Evolutionary conservation across 1,284 basidiomycete genomes (phyloP).

Genomic region (Trichosporon sp.): DNA sequence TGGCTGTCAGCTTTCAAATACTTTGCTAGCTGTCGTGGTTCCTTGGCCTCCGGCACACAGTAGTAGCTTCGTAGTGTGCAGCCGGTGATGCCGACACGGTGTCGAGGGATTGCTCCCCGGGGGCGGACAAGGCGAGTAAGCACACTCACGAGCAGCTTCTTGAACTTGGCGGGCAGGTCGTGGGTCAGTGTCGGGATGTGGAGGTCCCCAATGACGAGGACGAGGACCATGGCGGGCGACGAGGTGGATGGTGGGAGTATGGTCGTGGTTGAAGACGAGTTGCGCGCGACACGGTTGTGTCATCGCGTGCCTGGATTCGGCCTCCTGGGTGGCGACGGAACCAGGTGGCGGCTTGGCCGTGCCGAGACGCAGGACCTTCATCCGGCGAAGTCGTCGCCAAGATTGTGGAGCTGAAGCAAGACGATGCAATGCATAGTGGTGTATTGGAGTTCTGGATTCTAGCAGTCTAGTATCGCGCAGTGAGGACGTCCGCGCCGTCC

Average conservation of each 20-base stretch:
- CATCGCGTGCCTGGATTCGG: constrained; percentile 1
- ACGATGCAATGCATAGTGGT: not conserved
- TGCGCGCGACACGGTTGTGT: constrained; percentile 2
- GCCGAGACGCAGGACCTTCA: too few relatives aligned
- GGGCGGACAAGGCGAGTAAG: too few relatives aligned
- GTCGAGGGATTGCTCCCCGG: too few relatives aligned
- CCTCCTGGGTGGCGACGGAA: not conserved
- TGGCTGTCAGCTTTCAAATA: constrained; percentile 19
- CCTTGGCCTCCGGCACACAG: too few relatives aligned
- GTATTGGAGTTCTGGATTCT: not conserved
- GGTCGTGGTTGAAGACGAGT: not conserved
- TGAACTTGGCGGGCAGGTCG: constrained; percentile 92
- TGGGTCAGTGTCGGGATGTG: constrained; percentile 83
- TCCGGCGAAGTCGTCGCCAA: not conserved
- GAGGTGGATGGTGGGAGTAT: not conserved
- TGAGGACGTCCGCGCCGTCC: constrained; percentile 62
- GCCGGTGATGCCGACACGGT: too few relatives aligned
- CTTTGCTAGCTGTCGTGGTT: not conserved
- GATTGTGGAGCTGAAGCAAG: not conserved
- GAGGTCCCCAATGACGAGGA: constrained; percentile 89
- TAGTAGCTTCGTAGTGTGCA: too few relatives aligned
- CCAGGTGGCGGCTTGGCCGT: not conserved
- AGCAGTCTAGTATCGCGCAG: constrained; percentile 35
- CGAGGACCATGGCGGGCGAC: constrained; percentile 62
- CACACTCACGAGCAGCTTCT: constrained; percentile 80